phyloP scores from a whole-genome alignment of 176 grass and related monocot species.

The Oryza rufipogon region DNA sequence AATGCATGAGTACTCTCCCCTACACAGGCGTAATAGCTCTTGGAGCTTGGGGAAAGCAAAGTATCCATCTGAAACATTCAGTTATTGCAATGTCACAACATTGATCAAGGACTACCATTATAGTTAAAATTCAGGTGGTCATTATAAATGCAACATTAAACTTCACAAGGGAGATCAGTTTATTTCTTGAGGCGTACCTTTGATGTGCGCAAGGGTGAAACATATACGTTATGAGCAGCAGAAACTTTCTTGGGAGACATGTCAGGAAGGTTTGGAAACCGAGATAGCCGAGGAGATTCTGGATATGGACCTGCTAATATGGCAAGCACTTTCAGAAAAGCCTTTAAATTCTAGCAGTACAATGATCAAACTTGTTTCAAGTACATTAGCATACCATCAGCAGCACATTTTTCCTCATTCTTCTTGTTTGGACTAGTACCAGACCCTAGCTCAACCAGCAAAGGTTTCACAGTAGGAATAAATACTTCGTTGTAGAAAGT shows the following conservation, averaged over 20 bases:
- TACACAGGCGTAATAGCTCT: constrained; percentile 96
- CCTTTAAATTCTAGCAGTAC: constrained; percentile 6
- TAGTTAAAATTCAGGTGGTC: constrained; percentile 4
- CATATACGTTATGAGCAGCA: constrained; percentile 92
- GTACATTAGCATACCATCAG: constrained; percentile 57
- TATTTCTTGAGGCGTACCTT: constrained; percentile 57
- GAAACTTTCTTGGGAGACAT: constrained; percentile 99
- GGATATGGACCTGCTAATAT: constrained; percentile 64
- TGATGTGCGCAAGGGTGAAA: constrained; percentile 83
- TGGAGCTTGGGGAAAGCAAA: constrained; percentile 94
- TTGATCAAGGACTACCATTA: constrained; percentile 5
- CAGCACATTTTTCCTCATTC: constrained; percentile 60
- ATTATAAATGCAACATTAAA: neutral
- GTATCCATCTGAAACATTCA: constrained; percentile 75
- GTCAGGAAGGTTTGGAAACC: constrained; percentile 96
- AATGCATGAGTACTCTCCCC: constrained; percentile 97
- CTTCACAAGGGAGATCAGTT: neutral
- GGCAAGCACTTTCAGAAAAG: constrained; percentile 38
- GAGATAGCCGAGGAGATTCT: constrained; percentile 81
- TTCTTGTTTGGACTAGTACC: constrained; percentile 59
- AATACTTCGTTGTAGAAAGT: constrained; percentile 98
- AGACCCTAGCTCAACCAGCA: constrained; percentile 83
- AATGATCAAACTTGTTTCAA: constrained; percentile 20
- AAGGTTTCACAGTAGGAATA: constrained; percentile 82
- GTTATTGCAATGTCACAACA: neutral